phyloP scores from a whole-genome alignment of 768 basidiomycete genomes.

The Lyophyllum atratum region DNA sequence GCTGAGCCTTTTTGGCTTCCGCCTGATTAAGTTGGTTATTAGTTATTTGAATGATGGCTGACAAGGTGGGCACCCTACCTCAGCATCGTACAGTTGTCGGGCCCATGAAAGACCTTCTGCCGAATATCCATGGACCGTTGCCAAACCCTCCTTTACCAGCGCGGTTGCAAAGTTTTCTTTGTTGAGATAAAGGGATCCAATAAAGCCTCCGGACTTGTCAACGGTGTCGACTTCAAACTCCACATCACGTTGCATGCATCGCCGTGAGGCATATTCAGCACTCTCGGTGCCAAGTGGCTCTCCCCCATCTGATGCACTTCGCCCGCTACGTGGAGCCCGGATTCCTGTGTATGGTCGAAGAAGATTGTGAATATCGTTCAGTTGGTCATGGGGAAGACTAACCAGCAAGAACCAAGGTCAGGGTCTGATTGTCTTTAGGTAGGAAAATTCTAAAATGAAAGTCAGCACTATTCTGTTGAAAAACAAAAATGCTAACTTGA shows the following conservation, averaged over 20 bases:
- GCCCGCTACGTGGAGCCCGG: conserved; percentile 85
- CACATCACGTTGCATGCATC: conserved; percentile 93
- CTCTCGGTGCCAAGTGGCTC: conserved; percentile 90
- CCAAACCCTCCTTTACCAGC: conserved; percentile 86
- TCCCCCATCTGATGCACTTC: conserved; percentile 78
- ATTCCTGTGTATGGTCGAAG: conserved; percentile 70
- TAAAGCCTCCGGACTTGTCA: conserved; percentile 96
- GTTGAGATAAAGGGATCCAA: conserved; percentile 82
- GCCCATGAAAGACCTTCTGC: conserved; percentile 83
- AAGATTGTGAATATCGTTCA: neutral
- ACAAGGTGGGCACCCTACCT: conserved; percentile 47
- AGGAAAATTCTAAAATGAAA: conserved; percentile 63
- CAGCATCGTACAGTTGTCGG: conserved; percentile 79
- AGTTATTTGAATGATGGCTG: neutral
- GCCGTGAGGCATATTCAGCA: conserved; percentile 72
- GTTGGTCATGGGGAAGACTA: conserved; percentile 15
- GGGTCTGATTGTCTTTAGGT: conserved; percentile 89
- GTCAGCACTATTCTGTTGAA: neutral
- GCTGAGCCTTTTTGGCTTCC: conserved; percentile 78
- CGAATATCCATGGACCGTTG: conserved; percentile 85
- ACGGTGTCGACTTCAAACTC: conserved; percentile 89
- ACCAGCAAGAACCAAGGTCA: conserved; percentile 92
- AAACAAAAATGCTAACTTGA: conserved; percentile 62
- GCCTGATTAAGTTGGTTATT: conserved; percentile 39
- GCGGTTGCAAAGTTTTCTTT: conserved; percentile 88